A percentile compares a stretch with the other conserved stretches of the same genome.
These are phyloP conservation scores for Kuraishia ogatae DNA, from an alignment of 805 yeast species.

Conservation along the genomic window DNA sequence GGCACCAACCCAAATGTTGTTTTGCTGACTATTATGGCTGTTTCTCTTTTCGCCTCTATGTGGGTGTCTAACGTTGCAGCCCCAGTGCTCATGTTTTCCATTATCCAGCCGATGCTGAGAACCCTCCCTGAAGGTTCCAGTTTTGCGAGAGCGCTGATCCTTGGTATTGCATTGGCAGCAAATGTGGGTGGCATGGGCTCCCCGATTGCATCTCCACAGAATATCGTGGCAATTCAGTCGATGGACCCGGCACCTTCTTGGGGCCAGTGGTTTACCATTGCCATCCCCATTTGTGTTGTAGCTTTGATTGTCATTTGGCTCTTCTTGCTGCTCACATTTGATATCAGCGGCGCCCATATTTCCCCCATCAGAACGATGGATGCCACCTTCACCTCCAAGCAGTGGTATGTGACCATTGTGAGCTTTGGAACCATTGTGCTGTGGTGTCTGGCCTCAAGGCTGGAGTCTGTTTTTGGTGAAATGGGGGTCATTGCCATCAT, in stretches of 20 bases:
- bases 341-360: conserved; percentile 32
- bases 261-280: conserved; percentile 89
- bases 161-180: conserved; percentile 90
- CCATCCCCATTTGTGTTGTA: conserved; percentile 69
- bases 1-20: conserved; percentile 81
- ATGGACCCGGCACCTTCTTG: conserved; percentile 82
- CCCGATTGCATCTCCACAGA: conserved; percentile 96
- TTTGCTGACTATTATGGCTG: conserved; percentile 73
- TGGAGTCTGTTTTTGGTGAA: conserved; percentile 75
- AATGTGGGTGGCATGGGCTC: conserved; percentile 96
- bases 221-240: conserved; percentile 79
- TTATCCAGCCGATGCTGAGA: conserved; percentile 82
- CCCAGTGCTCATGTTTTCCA: conserved; percentile 86
- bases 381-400: conserved; percentile 64
- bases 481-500: conserved; percentile 94
- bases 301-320: conserved; percentile 66
- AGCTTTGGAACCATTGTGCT: conserved; percentile 65
- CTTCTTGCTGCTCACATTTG: conserved; percentile 51
- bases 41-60: conserved; percentile 81
- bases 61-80: conserved; percentile 98
- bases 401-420: conserved; percentile 65
- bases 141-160: conserved; percentile 73
- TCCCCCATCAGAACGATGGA: conserved; percentile 53
- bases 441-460: conserved; percentile 83
- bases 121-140: conserved; percentile 72